These are phyloP conservation scores for Phytophthora kernoviae DNA, from an alignment of 352 stramenopile species.

Conservation along the genomic window DNA sequence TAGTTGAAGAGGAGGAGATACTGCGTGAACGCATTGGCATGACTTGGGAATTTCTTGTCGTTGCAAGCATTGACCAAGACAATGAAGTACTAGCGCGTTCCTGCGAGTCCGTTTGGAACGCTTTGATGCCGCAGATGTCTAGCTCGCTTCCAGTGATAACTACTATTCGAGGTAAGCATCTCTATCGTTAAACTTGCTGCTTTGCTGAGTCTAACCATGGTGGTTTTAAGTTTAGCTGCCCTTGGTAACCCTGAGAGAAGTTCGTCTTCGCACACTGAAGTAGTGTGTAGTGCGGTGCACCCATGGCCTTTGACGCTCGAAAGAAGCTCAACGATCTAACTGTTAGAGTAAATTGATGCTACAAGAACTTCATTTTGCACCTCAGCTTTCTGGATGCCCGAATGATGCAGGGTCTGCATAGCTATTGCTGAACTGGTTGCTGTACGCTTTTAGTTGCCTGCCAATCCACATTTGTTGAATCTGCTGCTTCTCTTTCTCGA, in stretches of 20 bases:
- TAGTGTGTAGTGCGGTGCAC: constrained; percentile 10
- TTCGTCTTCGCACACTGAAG: not conserved
- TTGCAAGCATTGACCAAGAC: constrained; percentile 18
- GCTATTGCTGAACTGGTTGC: constrained; percentile 27
- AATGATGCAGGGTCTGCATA: constrained; percentile 19
- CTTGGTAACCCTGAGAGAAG: constrained; percentile 9
- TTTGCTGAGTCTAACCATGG: not conserved
- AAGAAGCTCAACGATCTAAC: not conserved
- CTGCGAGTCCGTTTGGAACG: constrained; percentile 20
- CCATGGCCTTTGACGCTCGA: constrained; percentile 14
- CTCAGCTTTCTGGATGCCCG: constrained; percentile 22
- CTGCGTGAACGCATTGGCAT: constrained; percentile 20
- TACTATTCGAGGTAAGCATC: constrained; percentile 22
- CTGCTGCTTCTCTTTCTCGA: constrained; percentile 64
- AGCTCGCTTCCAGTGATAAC: constrained; percentile 5
- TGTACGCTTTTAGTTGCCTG: constrained; percentile 38
- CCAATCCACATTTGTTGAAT: constrained; percentile 74
- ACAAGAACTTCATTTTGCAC: not conserved
- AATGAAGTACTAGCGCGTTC: constrained; percentile 11
- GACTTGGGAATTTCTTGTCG: constrained; percentile 25
- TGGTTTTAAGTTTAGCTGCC: not conserved
- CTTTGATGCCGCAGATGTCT: constrained; percentile 22
- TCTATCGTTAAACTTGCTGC: not conserved
- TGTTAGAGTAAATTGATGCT: constrained; percentile 6
- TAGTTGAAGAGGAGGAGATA: constrained; percentile 37